These are phyloP conservation scores for Alternaria burnsii DNA, from an alignment of 2,329 filamentous ascomycete genomes.

Conservation along the genomic window DNA sequence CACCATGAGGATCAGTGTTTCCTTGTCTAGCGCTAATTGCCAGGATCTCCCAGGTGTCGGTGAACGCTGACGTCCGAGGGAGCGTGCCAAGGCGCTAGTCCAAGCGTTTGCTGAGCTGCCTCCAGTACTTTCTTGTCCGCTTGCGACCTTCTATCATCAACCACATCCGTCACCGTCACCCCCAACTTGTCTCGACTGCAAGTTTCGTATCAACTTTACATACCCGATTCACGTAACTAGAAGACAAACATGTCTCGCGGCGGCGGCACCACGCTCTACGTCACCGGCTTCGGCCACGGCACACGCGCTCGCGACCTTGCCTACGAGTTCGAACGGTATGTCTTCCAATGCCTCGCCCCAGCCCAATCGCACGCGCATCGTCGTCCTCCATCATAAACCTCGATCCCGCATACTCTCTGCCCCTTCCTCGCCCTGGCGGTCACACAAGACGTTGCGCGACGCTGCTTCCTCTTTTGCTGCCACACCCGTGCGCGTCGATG, in stretches of 20 bases:
- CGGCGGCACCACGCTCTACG: conserved; percentile 92
- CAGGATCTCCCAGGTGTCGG: not conserved
- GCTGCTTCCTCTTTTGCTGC: conserved; percentile 35
- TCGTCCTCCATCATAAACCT: conserved; percentile 35
- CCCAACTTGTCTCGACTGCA: conserved; percentile 23
- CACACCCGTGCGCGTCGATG: conserved; percentile 4
- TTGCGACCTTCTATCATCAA: conserved; percentile 21
- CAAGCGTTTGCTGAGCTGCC: conserved; percentile 20
- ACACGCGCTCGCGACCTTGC: conserved; percentile 98
- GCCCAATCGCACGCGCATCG: conserved; percentile 43
- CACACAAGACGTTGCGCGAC: conserved; percentile 10
- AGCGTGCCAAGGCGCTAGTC: conserved; percentile 18
- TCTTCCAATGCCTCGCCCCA: conserved; percentile 59
- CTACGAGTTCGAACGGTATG: conserved; percentile 99
- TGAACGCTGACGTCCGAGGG: conserved; percentile 10
- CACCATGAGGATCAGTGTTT: not conserved
- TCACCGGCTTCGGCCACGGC: conserved; percentile 98
- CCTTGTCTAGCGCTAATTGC: not conserved
- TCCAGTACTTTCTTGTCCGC: conserved; percentile 18
- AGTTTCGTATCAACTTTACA: conserved; percentile 18
- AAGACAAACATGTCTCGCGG: conserved; percentile 79
- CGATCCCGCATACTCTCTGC: conserved; percentile 19
- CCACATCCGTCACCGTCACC: conserved; percentile 20
- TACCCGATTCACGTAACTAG: conserved; percentile 14
- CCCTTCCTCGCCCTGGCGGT: not conserved